Evolutionary conservation across 805 yeast genomes (phyloP), one percentile per base, ranked within the genome.

Genomic region (Candida patagonica): DNA sequence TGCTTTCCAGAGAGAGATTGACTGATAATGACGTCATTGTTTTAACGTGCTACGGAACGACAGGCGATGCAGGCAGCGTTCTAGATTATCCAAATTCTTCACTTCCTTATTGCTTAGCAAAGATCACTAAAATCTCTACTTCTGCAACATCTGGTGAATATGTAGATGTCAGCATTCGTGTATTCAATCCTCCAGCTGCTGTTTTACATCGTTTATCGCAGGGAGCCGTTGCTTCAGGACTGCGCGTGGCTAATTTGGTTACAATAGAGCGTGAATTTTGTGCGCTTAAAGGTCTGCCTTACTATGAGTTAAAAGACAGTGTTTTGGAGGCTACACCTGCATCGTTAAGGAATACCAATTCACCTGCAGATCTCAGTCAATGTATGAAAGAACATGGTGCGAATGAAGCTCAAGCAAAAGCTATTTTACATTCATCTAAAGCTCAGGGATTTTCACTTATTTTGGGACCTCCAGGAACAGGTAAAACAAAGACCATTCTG

Each of bases 391-490:
- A 67, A 7, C 80, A 76, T 49, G 66, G 70, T 16, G 81, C 88
- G 26, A 92, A 94, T 61, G 69, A 71, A 21, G 89, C 98, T 0
- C 99, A 92, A 61, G 97, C 97, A 0, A 68, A 63, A 23, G 98
- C 98, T 0, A 84, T 92, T 43, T 68, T 79, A 9, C 84, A 86
- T 1, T 73, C 95, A 0, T 74, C 77, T 23, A 58, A 67, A 19
- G 66, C 72, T 6, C 67, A 67, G 1, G 99, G 98, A 0, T 86
- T 92, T 55, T 79, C 94, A 0, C 67, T 92, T 39, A 88, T 92
- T 58, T 98, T 92, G 62, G 99, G 96, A 42, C 99, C 99, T 0
- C 99, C 99, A 0, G 99, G 99, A 60, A 89, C 97, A 0, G 99
- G 99, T 66, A 92, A 92, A 59, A 94, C 99, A 1, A 94, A 89